Evolutionary conservation across 768 basidiomycete species (phyloP).

Genomic region (Tricholoma matsutake): DNA sequence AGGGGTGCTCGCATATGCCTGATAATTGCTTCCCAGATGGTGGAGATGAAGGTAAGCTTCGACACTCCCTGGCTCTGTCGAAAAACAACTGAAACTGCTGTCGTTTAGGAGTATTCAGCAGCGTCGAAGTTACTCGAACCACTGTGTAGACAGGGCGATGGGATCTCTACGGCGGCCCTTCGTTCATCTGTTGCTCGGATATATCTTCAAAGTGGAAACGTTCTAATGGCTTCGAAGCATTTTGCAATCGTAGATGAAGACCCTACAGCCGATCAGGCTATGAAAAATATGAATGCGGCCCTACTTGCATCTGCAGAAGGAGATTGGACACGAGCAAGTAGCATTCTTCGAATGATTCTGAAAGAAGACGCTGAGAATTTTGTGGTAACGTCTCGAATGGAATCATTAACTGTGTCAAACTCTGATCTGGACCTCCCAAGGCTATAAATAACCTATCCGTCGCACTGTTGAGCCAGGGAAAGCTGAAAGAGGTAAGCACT

Average conservation of each 20-base stretch:
- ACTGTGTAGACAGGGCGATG: constrained; percentile 46
- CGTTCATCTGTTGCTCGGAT: constrained; percentile 71
- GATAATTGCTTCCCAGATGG: constrained; percentile 76
- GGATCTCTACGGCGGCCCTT: constrained; percentile 47
- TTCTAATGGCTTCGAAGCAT: constrained; percentile 55
- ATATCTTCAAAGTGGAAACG: constrained; percentile 70
- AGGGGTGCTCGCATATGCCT: constrained; percentile 71
- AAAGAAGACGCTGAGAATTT: constrained; percentile 57
- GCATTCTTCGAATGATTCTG: constrained; percentile 41
- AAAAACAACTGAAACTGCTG: not conserved
- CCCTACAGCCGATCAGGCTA: constrained; percentile 37
- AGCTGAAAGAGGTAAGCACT: constrained; percentile 58
- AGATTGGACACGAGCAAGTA: constrained; percentile 57
- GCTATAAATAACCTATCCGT: constrained; percentile 80
- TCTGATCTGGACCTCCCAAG: constrained; percentile 25
- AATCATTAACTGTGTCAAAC: not conserved
- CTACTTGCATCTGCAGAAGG: constrained; percentile 67
- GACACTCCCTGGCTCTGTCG: not conserved
- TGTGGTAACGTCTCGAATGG: constrained; percentile 38
- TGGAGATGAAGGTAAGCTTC: constrained; percentile 73
- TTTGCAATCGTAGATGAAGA: constrained; percentile 50
- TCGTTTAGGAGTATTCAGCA: constrained; percentile 61
- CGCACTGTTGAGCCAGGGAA: constrained; percentile 65
- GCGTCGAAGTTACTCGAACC: constrained; percentile 68
- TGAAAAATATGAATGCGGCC: constrained; percentile 62